Evolutionary conservation across 768 basidiomycete species (phyloP).

Genomic region (Suillus alpinus): DNA sequence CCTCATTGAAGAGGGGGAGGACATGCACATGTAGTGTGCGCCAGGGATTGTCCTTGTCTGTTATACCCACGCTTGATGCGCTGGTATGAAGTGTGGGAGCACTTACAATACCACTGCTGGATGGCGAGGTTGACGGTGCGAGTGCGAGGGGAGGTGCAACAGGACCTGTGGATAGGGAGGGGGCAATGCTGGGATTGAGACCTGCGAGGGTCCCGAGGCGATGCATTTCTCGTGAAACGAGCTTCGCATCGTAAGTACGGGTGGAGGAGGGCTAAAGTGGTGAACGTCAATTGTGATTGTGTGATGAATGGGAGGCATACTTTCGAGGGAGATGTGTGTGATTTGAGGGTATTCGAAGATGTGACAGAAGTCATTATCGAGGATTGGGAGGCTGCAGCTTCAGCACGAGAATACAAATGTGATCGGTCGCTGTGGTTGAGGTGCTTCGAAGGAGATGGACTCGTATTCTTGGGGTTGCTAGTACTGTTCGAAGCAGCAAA

Average conservation of each 20-base stretch:
- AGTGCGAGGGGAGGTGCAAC: constrained; percentile 45
- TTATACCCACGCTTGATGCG: constrained; percentile 30
- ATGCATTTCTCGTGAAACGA: constrained; percentile 84
- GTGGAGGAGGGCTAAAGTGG: constrained; percentile 49
- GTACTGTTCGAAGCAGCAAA: constrained; percentile 36
- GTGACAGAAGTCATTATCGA: constrained; percentile 26
- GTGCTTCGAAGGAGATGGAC: constrained; percentile 23
- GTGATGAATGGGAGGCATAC: constrained; percentile 14
- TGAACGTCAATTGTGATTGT: constrained; percentile 9
- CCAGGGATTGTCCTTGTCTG: constrained; percentile 72
- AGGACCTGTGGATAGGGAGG: constrained; percentile 40
- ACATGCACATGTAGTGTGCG: constrained; percentile 81
- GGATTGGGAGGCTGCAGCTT: constrained; percentile 25
- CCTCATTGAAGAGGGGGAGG: constrained; percentile 88
- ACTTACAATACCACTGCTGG: constrained; percentile 33
- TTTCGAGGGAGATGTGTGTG: constrained; percentile 34
- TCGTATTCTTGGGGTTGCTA: constrained; percentile 33
- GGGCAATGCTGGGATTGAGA: constrained; percentile 43
- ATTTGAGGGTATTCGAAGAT: constrained; percentile 25
- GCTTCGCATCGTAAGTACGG: constrained; percentile 76
- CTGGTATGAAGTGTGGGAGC: constrained; percentile 24
- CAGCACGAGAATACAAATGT: constrained; percentile 37
- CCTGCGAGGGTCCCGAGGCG: constrained; percentile 65
- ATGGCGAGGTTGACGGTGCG: constrained; percentile 37
- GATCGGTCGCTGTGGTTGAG: constrained; percentile 35